phyloP scores from a whole-genome alignment of 768 basidiomycete species.

The Hydnum rufescens region DNA sequence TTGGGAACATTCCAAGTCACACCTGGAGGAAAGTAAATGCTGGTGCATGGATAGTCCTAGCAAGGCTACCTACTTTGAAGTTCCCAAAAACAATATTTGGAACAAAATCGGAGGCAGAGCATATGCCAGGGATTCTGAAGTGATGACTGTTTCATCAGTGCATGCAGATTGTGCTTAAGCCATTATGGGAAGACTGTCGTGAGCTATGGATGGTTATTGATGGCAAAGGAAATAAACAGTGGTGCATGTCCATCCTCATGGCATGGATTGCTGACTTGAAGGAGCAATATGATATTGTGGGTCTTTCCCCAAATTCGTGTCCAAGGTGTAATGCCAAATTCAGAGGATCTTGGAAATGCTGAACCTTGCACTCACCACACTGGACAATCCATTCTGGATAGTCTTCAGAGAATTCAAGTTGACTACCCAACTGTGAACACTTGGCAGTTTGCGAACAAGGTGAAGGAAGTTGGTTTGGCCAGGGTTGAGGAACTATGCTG shows the following conservation, averaged over 20 bases:
- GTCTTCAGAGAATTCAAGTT: not conserved
- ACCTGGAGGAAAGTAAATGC: too few relatives aligned
- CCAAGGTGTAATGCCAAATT: constrained; percentile 5
- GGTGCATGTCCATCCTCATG: constrained; percentile 27
- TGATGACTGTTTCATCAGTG: constrained; percentile 22
- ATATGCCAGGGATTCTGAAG: constrained; percentile 21
- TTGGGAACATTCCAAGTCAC: too few relatives aligned
- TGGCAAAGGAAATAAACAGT: too few relatives aligned
- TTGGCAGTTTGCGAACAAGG: constrained; percentile 22
- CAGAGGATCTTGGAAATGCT: constrained; percentile 7
- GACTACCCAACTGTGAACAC: constrained; percentile 24
- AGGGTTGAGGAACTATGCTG: constrained; percentile 16
- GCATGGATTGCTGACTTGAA: constrained; percentile 10
- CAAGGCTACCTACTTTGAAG: constrained; percentile 20
- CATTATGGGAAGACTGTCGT: too few relatives aligned
- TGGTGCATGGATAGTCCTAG: constrained; percentile 22
- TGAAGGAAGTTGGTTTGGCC: constrained; percentile 12
- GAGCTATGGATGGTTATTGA: too few relatives aligned
- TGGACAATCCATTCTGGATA: not conserved
- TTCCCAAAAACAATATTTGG: not conserved
- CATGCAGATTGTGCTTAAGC: constrained; percentile 19
- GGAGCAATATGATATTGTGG: not conserved
- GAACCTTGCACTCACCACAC: not conserved
- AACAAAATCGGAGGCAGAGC: constrained; percentile 9
- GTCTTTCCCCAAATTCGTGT: constrained; percentile 9